phyloP scores from a whole-genome alignment of 1,284 basidiomycete species.

The Cryptococcus jaspeensis region DNA sequence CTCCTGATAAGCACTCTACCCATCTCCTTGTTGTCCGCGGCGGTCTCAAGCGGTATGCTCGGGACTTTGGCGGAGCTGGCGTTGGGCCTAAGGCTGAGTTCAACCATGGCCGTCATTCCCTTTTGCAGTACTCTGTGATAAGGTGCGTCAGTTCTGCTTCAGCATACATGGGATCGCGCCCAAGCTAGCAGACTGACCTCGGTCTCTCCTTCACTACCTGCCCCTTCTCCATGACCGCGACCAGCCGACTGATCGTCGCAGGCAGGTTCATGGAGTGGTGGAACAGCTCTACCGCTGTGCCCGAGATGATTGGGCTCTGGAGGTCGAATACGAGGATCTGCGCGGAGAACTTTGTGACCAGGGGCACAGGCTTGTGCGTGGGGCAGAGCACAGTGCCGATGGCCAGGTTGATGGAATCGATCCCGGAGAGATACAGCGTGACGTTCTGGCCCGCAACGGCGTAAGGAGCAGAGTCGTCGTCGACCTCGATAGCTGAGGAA shows the following conservation, averaged over 20 bases:
- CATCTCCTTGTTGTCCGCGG: slow-evolving; percentile 93
- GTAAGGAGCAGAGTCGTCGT: slow-evolving; percentile 76
- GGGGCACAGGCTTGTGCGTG: slow-evolving; percentile 64
- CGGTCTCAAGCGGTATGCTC: slow-evolving; percentile 80
- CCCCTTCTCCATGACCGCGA: slow-evolving; percentile 78
- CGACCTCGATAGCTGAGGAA: slow-evolving; percentile 76
- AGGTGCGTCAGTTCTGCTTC: neutral
- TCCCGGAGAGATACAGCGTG: slow-evolving; percentile 75
- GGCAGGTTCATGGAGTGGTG: slow-evolving; percentile 92
- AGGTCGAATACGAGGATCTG: slow-evolving; percentile 94
- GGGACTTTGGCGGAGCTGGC: slow-evolving; percentile 57
- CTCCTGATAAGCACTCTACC: slow-evolving; percentile 83
- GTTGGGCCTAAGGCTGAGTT: slow-evolving; percentile 65
- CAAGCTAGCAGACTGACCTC: slow-evolving; percentile 21
- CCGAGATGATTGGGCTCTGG: slow-evolving; percentile 81
- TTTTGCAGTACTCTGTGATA: slow-evolving; percentile 72
- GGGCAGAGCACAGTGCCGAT: slow-evolving; percentile 90
- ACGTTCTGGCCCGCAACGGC: slow-evolving; percentile 87
- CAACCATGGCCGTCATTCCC: slow-evolving; percentile 77
- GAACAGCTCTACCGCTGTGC: slow-evolving; percentile 86
- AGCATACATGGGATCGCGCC: neutral
- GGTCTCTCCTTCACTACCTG: slow-evolving; percentile 74
- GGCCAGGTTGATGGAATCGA: slow-evolving; percentile 81
- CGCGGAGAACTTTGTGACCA: slow-evolving; percentile 75
- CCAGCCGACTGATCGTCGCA: slow-evolving; percentile 76